phyloP scores from a whole-genome alignment of 495 filamentous ascomycete species.

The Daldinia concentrica region DNA sequence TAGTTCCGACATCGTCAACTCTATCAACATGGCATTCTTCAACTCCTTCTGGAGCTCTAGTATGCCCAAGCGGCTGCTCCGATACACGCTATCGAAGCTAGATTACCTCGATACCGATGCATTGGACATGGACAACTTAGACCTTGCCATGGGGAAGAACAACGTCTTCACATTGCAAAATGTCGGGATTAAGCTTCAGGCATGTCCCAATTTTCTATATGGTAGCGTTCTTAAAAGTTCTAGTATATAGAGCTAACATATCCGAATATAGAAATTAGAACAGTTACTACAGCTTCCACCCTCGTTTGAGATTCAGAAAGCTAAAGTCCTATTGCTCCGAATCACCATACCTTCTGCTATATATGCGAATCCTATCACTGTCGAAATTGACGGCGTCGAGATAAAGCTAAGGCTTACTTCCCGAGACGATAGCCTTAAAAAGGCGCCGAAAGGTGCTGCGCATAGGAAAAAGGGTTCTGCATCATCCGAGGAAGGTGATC shows the following conservation, averaged over 20 bases:
- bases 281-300: constrained; percentile 75
- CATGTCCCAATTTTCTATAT: constrained; percentile 49
- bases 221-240: constrained; percentile 12
- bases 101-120: constrained; percentile 84
- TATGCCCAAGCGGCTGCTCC: constrained; percentile 82
- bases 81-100: constrained; percentile 79
- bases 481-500: constrained; percentile 44
- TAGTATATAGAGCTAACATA: constrained; percentile 39
- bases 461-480: constrained; percentile 44
- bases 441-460: constrained; percentile 35
- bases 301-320: constrained; percentile 72
- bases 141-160: constrained; percentile 77
- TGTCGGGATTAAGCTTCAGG: constrained; percentile 78
- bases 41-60: constrained; percentile 69
- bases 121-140: constrained; percentile 79
- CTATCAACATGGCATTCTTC: constrained; percentile 66
- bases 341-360: constrained; percentile 85
- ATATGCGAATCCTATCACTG: constrained; percentile 77
- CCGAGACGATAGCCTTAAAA: constrained; percentile 41
- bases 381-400: constrained; percentile 80
- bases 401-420: constrained; percentile 63
- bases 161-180: constrained; percentile 83
- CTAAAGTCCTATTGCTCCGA: constrained; percentile 73
- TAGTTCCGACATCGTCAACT: neutral
- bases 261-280: constrained; percentile 71